Evolutionary conservation across 192 early-diverging fungal species (phyloP), one percentile per base, ranked within the genome.

Genomic region (Backusella mclennaniae): DNA sequence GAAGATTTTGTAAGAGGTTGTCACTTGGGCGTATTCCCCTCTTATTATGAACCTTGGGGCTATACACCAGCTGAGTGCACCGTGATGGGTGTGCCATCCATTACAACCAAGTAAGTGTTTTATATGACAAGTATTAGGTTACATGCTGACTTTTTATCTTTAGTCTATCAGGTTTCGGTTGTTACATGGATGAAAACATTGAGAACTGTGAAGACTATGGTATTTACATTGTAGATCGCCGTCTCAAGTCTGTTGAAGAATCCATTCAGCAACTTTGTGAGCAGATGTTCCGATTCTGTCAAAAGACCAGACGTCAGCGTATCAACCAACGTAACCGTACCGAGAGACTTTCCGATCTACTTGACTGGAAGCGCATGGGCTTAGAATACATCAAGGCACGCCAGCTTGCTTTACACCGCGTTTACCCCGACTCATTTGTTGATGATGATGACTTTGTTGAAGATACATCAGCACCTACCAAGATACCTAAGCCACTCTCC

Each of bases 61-160:
- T 98, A 98, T 85, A 97, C 97, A n/a, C 97, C 97, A 15, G 97
- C 96, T 42, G 97, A 99, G 82, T 99, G 97, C 83, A 99, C 97
- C 0, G 95, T 99, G 39, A 99, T 99, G 97, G 97, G 97, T 69
- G 93, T 99, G 5, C 97, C 97, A 35, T 95, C 93, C 6, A 96
- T 99, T 73, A 99, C 97, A 21, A 97, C 97, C 42, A 99, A 99
- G 77, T 78, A 78, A 78, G 70, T 67, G 11, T 31, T 14, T 6
- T 12, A 4, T 31, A 71, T 53, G 1, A 12, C 11, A 9, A 63
- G 21, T 26, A 21, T 59, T 23, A 9, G 21, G n/a, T 23, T 11
- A 59, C 23, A 59, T 59, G 23, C 17, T 21, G n/a, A 41, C 35
- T 67, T 31, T 75, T n/a, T 59, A 26, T 66, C 66, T 23, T 63